These are phyloP conservation scores for Alternaria novae-zelandiae DNA, from an alignment of 2,329 filamentous ascomycete species.

Conservation along the genomic window DNA sequence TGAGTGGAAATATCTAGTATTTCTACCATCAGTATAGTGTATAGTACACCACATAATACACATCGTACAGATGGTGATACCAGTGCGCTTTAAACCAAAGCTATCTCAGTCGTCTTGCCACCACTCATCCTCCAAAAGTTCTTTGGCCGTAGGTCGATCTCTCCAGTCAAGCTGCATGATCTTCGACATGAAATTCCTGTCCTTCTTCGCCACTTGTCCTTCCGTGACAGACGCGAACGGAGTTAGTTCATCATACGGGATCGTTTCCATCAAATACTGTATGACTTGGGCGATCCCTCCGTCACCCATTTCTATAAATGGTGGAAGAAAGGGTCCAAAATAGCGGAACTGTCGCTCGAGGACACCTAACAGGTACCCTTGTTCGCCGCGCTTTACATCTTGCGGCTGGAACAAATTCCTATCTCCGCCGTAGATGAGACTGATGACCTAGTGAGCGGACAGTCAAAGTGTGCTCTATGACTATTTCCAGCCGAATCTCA, in stretches of 20 bases:
- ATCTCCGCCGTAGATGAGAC: slow-evolving; percentile 33
- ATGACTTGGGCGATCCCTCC: background rate
- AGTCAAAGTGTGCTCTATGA: background rate
- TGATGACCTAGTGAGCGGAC: slow-evolving; percentile 29
- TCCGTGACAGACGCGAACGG: background rate
- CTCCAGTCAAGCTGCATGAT: background rate
- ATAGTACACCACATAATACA: background rate
- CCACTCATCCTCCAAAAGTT: background rate
- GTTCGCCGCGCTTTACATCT: slow-evolving; percentile 25
- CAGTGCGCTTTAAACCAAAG: background rate
- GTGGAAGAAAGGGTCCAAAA: slow-evolving; percentile 30
- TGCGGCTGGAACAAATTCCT: slow-evolving; percentile 35
- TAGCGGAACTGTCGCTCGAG: slow-evolving; percentile 27
- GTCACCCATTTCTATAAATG: background rate
- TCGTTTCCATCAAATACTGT: background rate
- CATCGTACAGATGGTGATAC: background rate
- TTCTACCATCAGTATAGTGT: background rate
- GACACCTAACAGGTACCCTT: slow-evolving; percentile 31
- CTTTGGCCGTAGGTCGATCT: background rate
- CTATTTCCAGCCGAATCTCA: background rate
- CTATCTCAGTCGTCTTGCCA: background rate
- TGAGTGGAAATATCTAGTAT: background rate
- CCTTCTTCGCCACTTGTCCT: background rate
- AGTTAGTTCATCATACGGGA: background rate
- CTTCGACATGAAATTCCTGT: background rate